Conservation (phyloP, 768 basidiomycete species). For the Naganishia vaughanmartiniae region DNA sequence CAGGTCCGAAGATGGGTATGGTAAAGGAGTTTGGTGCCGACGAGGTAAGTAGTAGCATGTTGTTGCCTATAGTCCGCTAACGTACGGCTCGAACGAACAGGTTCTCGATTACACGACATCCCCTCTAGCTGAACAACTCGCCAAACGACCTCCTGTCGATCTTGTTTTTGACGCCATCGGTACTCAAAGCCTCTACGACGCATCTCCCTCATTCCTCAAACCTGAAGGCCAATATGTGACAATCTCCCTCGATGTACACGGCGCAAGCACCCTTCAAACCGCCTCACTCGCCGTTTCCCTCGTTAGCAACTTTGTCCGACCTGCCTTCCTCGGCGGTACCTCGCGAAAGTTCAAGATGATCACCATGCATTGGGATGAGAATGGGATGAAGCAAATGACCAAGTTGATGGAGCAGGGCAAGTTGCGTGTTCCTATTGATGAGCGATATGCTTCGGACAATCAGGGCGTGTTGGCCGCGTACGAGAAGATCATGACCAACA, state of each 20-base stretch:
- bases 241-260: constrained; percentile 21
- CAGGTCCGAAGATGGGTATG: constrained; percentile 60
- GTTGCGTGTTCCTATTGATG: constrained; percentile 26
- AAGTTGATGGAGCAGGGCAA: constrained; percentile 14
- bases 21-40: constrained; percentile 65
- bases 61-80: constrained; percentile 30
- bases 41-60: constrained; percentile 48
- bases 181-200: constrained; percentile 22
- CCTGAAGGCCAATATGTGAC: constrained; percentile 19
- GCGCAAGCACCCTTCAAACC: not conserved
- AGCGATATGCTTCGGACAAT: constrained; percentile 6
- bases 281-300: not conserved
- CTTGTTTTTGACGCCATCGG: constrained; percentile 30
- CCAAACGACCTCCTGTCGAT: constrained; percentile 6
- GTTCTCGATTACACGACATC: constrained; percentile 28
- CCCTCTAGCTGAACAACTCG: constrained; percentile 27
- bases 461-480: constrained; percentile 26
- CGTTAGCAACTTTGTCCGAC: constrained; percentile 22
- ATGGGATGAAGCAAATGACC: constrained; percentile 12
- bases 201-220: constrained; percentile 27
- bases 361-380: constrained; percentile 22
- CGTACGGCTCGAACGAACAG: constrained; percentile 54
- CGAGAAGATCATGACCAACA: constrained; percentile 27
- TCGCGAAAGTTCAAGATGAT: constrained; percentile 26
- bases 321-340: constrained; percentile 24